phyloP scores from a whole-genome alignment of 257 asterid species.

The Scutellaria baicalensis region DNA sequence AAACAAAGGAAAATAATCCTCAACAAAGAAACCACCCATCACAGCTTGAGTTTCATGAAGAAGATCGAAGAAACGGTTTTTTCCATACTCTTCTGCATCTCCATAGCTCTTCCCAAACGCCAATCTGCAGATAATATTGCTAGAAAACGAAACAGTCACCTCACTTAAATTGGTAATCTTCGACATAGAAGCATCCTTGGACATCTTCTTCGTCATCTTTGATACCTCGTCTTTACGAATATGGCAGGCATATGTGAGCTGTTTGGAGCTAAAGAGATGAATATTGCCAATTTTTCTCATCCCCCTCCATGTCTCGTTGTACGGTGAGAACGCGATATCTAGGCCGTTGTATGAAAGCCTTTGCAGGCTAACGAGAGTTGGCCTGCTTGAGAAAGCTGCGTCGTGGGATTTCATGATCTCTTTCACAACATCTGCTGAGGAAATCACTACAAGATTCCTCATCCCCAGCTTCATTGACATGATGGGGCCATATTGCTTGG shows the following conservation, averaged over 20 bases:
- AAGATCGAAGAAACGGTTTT: constrained; percentile 7
- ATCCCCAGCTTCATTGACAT: constrained; percentile 13
- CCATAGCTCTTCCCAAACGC: constrained; percentile 15
- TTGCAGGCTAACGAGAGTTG: neutral
- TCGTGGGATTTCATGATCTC: constrained; percentile 17
- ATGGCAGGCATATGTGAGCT: neutral
- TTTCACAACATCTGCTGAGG: neutral
- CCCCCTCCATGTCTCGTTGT: constrained; percentile 14
- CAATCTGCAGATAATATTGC: neutral
- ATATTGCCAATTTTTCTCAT: constrained; percentile 2
- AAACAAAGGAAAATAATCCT: constrained; percentile 21
- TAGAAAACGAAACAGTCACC: neutral
- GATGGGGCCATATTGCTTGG: constrained; percentile 13
- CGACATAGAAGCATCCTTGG: neutral
- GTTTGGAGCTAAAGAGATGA: constrained; percentile 1
- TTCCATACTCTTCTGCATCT: constrained; percentile 7
- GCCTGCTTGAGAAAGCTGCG: constrained; percentile 12
- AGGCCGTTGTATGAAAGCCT: constrained; percentile 9
- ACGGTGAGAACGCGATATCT: constrained; percentile 8
- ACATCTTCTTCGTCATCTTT: constrained; percentile 1
- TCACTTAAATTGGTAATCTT: constrained; percentile 1
- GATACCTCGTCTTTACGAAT: constrained; percentile 5
- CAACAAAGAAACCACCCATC: constrained; percentile 9
- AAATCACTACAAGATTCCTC: neutral
- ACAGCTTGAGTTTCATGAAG: neutral